These are phyloP conservation scores for Pichia nanzhaoensis DNA, from an alignment of 805 yeast genomes.

Conservation along the genomic window DNA sequence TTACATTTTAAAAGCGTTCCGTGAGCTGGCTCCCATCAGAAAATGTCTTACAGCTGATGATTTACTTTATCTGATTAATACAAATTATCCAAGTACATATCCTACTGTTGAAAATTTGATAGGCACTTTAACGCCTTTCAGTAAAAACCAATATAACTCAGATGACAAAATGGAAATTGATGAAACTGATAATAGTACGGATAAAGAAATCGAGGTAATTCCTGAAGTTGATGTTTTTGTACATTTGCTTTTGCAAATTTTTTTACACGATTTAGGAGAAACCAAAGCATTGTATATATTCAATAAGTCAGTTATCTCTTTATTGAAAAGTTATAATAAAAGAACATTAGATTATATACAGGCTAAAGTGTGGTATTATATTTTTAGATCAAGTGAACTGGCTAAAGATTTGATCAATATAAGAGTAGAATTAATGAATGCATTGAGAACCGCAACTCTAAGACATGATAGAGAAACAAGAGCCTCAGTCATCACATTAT, in stretches of 20 bases:
- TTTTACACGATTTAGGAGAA: constrained; percentile 57
- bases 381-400: constrained; percentile 70
- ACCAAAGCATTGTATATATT: constrained; percentile 44
- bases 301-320: constrained; percentile 43
- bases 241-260: constrained; percentile 73
- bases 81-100: constrained; percentile 45
- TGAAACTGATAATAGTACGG: constrained; percentile 22
- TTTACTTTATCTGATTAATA: constrained; percentile 47
- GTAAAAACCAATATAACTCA: constrained; percentile 17
- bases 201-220: constrained; percentile 35
- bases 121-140: constrained; percentile 23
- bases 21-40: constrained; percentile 75
- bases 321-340: constrained; percentile 62
- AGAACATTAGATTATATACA: constrained; percentile 79
- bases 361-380: constrained; percentile 92
- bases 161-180: constrained; percentile 26
- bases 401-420: constrained; percentile 45
- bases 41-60: constrained; percentile 49
- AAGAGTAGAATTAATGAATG: constrained; percentile 63
- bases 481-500: constrained; percentile 78
- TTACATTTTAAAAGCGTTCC: constrained; percentile 75
- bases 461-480: constrained; percentile 91
- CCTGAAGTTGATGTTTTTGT: constrained; percentile 80
- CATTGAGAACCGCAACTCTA: constrained; percentile 80
- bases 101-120: constrained; percentile 38